Conservation (phyloP, 2,329 filamentous ascomycete species). For the Fusarium miscanthi region DNA sequence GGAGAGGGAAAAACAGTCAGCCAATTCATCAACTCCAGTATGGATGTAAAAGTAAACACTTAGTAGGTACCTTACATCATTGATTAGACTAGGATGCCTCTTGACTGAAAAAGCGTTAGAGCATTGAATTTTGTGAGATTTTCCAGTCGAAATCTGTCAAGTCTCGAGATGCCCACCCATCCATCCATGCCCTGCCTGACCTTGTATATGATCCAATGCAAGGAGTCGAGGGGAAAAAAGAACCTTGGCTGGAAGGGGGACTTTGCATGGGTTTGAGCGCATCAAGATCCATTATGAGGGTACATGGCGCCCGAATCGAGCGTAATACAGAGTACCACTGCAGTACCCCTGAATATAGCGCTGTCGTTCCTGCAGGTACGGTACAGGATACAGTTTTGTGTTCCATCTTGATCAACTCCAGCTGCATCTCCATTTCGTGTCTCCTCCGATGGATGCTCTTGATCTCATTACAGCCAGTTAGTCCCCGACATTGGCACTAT, state of each 20-base stretch:
- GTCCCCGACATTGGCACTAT: neutral
- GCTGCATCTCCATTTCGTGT: neutral
- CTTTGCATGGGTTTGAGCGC: constrained; percentile 20
- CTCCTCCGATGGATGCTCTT: neutral
- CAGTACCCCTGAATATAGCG: constrained; percentile 42
- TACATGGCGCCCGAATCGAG: constrained; percentile 1
- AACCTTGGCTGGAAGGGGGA: constrained; percentile 23
- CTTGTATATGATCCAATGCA: constrained; percentile 30
- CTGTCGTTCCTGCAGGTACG: constrained; percentile 49
- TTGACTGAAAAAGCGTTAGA: constrained; percentile 14
- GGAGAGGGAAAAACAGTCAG: neutral
- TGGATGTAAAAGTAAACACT: neutral
- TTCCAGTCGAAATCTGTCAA: constrained; percentile 19
- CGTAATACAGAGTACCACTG: constrained; percentile 16
- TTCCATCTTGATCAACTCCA: neutral
- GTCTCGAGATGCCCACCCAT: neutral
- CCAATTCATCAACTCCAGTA: neutral
- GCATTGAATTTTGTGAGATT: constrained; percentile 8
- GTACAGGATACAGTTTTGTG: constrained; percentile 13
- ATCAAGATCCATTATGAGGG: constrained; percentile 23
- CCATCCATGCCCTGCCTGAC: neutral
- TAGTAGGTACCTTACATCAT: neutral
- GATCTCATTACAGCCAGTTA: constrained; percentile 5
- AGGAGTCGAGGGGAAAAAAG: constrained; percentile 28
- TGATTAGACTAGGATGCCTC: constrained; percentile 17